phyloP scores from a whole-genome alignment of 495 filamentous ascomycete genomes.

The Talaromyces liani region DNA sequence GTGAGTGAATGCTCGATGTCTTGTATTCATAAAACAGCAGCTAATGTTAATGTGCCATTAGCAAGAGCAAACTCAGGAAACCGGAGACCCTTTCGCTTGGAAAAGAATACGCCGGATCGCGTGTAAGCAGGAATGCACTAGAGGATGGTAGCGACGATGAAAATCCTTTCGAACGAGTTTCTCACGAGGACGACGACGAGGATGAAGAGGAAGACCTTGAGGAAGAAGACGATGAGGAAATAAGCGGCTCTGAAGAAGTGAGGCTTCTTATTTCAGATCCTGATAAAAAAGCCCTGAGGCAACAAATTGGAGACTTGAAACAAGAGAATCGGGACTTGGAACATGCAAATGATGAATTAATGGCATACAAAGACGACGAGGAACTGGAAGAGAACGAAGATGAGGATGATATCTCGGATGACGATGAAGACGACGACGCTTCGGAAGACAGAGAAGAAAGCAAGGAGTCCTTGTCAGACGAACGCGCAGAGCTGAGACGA shows the following conservation, averaged over 20 bases:
- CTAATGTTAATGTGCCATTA: slow-evolving; percentile 22
- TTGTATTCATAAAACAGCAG: background rate
- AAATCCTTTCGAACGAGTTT: slow-evolving; percentile 11
- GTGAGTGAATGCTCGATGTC: slow-evolving; percentile 33
- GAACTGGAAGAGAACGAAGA: slow-evolving; percentile 21
- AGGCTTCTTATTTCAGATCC: too few relatives aligned
- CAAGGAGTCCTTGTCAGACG: slow-evolving; percentile 19
- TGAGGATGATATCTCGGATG: slow-evolving; percentile 24
- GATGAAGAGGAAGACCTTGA: slow-evolving; percentile 23
- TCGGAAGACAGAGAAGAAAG: slow-evolving; percentile 27
- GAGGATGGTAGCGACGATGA: slow-evolving; percentile 43
- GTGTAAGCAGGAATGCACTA: slow-evolving; percentile 66
- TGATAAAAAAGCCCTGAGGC: too few relatives aligned
- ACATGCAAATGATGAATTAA: too few relatives aligned
- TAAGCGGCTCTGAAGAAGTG: slow-evolving; percentile 15
- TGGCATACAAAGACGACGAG: too few relatives aligned
- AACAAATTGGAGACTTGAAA: too few relatives aligned
- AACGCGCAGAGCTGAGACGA: slow-evolving; percentile 54
- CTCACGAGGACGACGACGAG: slow-evolving; percentile 29
- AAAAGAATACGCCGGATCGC: slow-evolving; percentile 73
- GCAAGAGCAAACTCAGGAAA: slow-evolving; percentile 81
- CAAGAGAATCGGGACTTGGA: too few relatives aligned
- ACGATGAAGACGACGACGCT: slow-evolving; percentile 35
- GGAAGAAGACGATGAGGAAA: slow-evolving; percentile 16
- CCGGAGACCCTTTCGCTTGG: slow-evolving; percentile 53